Conservation (phyloP, 805 yeast genomes). For the Candida loeiensis region DNA sequence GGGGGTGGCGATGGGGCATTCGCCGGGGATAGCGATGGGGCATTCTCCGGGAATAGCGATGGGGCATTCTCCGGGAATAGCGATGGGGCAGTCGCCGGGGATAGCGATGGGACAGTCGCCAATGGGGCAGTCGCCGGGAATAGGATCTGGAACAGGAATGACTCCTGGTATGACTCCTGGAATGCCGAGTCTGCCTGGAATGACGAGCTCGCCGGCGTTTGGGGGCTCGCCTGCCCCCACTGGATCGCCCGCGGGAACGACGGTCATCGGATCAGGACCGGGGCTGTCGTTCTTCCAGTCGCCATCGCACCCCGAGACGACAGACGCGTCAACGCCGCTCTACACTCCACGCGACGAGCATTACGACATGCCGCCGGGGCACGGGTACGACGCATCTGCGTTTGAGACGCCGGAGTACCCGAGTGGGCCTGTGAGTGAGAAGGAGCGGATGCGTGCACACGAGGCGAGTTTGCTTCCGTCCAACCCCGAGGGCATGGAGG, state of each 20-base stretch:
- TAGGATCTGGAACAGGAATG: too few species aligned
- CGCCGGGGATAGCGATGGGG: too few species aligned
- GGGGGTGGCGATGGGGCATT: too few species aligned
- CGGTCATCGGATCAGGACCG: not conserved
- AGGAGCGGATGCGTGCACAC: constrained; percentile 49
- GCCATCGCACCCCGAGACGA: not conserved
- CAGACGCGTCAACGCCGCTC: not conserved
- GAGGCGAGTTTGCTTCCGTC: constrained; percentile 67
- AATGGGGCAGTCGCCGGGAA: too few species aligned
- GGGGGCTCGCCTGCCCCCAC: not conserved
- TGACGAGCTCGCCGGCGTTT: not conserved
- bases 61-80: too few species aligned
- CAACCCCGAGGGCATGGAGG: constrained; percentile 32
- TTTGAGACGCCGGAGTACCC: constrained; percentile 4
- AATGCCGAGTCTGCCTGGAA: not conserved
- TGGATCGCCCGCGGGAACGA: too few species aligned
- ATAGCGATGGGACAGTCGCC: too few species aligned
- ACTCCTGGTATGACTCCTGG: too few species aligned
- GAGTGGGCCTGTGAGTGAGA: constrained; percentile 44
- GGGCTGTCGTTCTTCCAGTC: not conserved
- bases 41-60: too few species aligned
- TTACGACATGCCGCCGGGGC: constrained; percentile 1
- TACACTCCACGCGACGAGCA: not conserved
- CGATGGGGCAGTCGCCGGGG: too few species aligned
- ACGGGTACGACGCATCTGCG: not conserved